These are phyloP conservation scores for Colletotrichum filicis DNA, from an alignment of 2,329 filamentous ascomycete genomes.

Conservation along the genomic window DNA sequence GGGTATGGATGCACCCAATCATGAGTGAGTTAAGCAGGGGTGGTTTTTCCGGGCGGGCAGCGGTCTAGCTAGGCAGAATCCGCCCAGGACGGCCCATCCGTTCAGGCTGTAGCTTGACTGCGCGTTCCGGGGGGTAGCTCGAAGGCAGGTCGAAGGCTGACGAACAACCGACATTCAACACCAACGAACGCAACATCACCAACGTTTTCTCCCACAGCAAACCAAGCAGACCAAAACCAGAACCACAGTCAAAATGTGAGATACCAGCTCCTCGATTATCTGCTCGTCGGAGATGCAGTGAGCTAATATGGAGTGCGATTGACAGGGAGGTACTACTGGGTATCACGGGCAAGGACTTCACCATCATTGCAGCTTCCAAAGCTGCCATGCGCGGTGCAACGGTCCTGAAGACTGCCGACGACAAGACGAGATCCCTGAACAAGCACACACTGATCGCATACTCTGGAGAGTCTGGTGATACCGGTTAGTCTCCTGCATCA, in stretches of 20 bases:
- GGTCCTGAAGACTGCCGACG: constrained; percentile 92
- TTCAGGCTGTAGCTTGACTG: constrained; percentile 57
- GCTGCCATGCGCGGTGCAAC: constrained; percentile 98
- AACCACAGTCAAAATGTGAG: constrained; percentile 44
- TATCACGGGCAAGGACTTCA: constrained; percentile 99
- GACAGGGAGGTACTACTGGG: constrained; percentile 95
- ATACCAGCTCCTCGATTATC: not conserved
- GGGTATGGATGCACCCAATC: constrained; percentile 15
- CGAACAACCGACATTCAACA: constrained; percentile 24
- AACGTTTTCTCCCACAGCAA: constrained; percentile 12
- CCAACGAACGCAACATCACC: constrained; percentile 24
- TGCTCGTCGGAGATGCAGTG: constrained; percentile 22
- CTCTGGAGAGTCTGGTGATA: constrained; percentile 96
- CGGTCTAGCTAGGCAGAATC: constrained; percentile 48
- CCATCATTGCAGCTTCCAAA: constrained; percentile 96
- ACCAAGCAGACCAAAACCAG: constrained; percentile 8
- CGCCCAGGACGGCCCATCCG: constrained; percentile 9
- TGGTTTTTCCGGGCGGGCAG: constrained; percentile 35
- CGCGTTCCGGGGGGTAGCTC: constrained; percentile 43
- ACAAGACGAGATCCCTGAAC: constrained; percentile 95
- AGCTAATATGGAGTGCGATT: constrained; percentile 28
- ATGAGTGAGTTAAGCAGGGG: not conserved
- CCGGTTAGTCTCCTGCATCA: constrained; percentile 65
- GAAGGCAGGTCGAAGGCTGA: constrained; percentile 29
- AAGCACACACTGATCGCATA: constrained; percentile 95